Evolutionary conservation across 2,329 filamentous ascomycete genomes (phyloP), one percentile per base, ranked within the genome.

Genomic region (Conoideocrella luteorostrata): DNA sequence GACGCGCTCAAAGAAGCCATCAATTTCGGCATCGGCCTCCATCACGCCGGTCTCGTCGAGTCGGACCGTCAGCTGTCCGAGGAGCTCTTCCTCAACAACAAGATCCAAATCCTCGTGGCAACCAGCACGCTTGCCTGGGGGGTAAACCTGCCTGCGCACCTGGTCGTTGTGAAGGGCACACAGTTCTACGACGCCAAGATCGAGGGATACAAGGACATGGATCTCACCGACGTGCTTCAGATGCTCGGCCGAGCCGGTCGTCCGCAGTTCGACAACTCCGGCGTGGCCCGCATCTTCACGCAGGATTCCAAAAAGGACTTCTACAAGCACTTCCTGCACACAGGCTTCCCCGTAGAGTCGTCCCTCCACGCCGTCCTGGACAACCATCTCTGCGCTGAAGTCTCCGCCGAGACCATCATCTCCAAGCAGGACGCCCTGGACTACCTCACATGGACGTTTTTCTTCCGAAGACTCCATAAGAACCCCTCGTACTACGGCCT

Each of bases 391-490:
- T 85, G 89, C 49, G 93, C 93, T 47, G 93, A 98, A 67, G 82
- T 97, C 5, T 95, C 90, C 1, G 88, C 93, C 1, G 90, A 88
- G 53, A 98, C 93, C 1, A 87, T 98, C 40, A 72, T 84, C 24
- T 95, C 89, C 7, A 96, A 96, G 65, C 93, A 98, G 65, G 93
- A 98, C 66, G 93, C 93, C 1, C 76, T 98, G 4, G 94, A 98
- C 64, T 98, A 98, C 60, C 69, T 98, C 42, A 98, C 93, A 0
- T 98, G 94, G 93, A 98, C 94, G 1, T 98, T 98, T 71, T 98
- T 98, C 77, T 98, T 98, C 76, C 81, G 94, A 3, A 78, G 93
- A 10, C 70, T 98, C 30, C 93, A 98, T 71, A 98, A 98, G 72
- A 98, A 98, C 56, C 93, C 93, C 2, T 95, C 90, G 0, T 98